Evolutionary conservation across 768 basidiomycete species (phyloP), one percentile per base, ranked within the genome.

Genomic region (Rhizopogon sp.): DNA sequence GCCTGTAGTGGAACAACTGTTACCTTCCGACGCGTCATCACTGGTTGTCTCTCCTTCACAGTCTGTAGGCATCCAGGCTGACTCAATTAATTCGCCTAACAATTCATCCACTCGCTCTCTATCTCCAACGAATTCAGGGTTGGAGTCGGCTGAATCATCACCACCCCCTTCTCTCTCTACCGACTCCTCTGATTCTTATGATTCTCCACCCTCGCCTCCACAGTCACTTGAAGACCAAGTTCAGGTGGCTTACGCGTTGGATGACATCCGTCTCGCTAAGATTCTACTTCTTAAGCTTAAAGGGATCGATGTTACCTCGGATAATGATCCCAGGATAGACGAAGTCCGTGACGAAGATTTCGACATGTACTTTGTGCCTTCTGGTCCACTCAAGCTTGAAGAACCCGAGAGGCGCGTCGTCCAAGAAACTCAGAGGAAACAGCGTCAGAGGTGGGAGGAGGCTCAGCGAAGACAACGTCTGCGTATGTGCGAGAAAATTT

Each of bases 221-320:
- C 70, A 63, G 20, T 68, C 82, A 0, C 77, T 87, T 57, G 76
- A 80, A 49, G 85, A 86, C 73, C 82, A 81, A 66, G 76, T 87
- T 39, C 83, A 86, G 62, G 73, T 78, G 61, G 86, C 86, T 6
- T 87, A 87, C 61, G 83, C 84, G 0, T 72, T 76, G 58, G 85
- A 87, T 65, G 74, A 88, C 71, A 80, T 87, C 54, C 83, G 80
- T 56, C 77, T 81, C 57, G 85, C 85, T 43, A 83, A 82, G 70
- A 72, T 82, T 29, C 76, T 87, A 10, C 74, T 85, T n/a, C 70
- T 88, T 49, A 76, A 78, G 20, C 78, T 85, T 60, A 79, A 66
- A 7, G 85, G 84, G 58, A 77, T 85, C 53, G 77, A 85, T 56
- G 80, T 86, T 64, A 72, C 76, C 9, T 74, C 76, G 11, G 79